Conservation (phyloP, 2,329 filamentous ascomycete genomes). For the Fusarium hainanense region DNA sequence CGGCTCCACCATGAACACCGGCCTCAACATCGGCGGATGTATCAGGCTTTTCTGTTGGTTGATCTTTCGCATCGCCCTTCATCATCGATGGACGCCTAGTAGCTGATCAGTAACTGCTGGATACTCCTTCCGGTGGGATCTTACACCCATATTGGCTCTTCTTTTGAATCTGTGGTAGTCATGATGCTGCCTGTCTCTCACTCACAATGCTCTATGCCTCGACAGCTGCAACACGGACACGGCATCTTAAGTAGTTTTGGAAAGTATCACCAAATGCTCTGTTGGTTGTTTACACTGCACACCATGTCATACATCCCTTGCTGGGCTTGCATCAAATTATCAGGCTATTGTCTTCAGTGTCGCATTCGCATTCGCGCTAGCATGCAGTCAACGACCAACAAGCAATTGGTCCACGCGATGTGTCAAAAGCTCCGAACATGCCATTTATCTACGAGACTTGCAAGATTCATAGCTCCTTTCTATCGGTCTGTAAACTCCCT, state of each 20-base stretch:
- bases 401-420: neutral
- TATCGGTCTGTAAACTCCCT: neutral
- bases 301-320: neutral
- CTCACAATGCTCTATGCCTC: too few species aligned
- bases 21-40: neutral
- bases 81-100: accelerated
- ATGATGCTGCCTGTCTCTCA: neutral
- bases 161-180: too few species aligned
- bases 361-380: neutral
- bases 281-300: neutral
- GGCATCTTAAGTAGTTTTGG: neutral
- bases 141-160: neutral
- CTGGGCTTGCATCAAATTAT: neutral
- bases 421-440: neutral
- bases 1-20: neutral
- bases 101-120: accelerated
- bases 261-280: neutral
- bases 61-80: accelerated
- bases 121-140: accelerated
- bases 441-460: neutral
- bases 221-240: too few species aligned
- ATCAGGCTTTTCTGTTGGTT: neutral
- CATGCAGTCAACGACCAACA: too few species aligned
- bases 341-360: neutral
- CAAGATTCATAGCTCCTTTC: accelerated